A percentile compares a stretch with the other conserved stretches of the same genome.
Evolutionary conservation across 2,329 filamentous ascomycete genomes (phyloP).

Genomic region (Mycogone perniciosa): DNA sequence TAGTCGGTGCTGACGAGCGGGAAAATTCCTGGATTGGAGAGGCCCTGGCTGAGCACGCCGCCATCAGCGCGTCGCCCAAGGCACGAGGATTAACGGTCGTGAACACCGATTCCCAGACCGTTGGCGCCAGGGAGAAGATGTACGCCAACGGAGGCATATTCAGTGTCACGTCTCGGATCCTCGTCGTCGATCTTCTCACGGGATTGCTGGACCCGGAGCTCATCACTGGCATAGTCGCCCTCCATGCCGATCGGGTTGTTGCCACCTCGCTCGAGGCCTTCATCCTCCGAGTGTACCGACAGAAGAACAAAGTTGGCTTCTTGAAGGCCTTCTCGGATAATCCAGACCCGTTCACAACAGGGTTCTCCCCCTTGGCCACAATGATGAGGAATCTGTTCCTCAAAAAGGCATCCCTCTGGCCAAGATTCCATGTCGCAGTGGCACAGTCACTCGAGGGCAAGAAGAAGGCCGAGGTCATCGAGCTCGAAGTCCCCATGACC

Average conservation of each 20-base stretch:
- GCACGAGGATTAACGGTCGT: conserved; percentile 84
- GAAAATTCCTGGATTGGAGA: conserved; percentile 98
- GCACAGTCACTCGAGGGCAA: conserved; percentile 85
- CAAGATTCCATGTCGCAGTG: conserved; percentile 86
- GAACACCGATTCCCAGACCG: conserved; percentile 89
- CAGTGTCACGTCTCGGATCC: conserved; percentile 90
- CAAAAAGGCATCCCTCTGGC: conserved; percentile 82
- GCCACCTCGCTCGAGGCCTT: conserved; percentile 92
- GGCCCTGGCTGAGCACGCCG: conserved; percentile 90
- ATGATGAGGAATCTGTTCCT: conserved; percentile 90
- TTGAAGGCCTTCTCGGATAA: conserved; percentile 94
- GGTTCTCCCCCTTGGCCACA: conserved; percentile 79
- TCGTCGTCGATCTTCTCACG: conserved; percentile 91
- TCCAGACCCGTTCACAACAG: conserved; percentile 81
- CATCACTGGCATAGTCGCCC: conserved; percentile 77
- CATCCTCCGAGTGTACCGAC: conserved; percentile 85
- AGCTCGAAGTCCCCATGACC: conserved; percentile 93
- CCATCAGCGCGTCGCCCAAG: conserved; percentile 74
- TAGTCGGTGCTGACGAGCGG: conserved; percentile 83
- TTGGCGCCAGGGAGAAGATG: conserved; percentile 82
- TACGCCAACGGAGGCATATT: conserved; percentile 86
- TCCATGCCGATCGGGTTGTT: conserved; percentile 82
- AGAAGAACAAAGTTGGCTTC: conserved; percentile 90
- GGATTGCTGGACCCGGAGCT: conserved; percentile 72
- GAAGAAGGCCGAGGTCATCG: conserved; percentile 93